Evolutionary conservation across 2,329 filamentous ascomycete genomes (phyloP).

Genomic region (Neofusicoccum sp.): DNA sequence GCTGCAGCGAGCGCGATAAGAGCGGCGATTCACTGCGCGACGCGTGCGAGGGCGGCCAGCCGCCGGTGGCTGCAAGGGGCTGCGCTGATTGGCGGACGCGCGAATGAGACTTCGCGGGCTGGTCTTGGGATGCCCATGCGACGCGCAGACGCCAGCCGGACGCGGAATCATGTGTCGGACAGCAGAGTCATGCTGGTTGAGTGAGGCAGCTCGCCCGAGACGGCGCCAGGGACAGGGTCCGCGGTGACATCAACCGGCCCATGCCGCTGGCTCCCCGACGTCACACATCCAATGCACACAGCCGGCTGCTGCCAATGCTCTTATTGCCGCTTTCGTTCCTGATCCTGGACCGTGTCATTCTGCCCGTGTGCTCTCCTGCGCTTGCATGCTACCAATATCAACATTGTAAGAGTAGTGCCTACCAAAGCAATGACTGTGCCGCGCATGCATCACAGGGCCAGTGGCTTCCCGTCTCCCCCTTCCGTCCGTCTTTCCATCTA

Average conservation of each 20-base stretch:
- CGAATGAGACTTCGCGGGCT: not conserved
- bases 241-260: slow-evolving; percentile 6
- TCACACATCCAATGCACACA: slow-evolving; percentile 4
- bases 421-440: not conserved
- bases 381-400: not conserved
- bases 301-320: not conserved
- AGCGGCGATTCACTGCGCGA: slow-evolving; percentile 1
- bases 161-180: not conserved
- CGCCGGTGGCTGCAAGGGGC: slow-evolving; percentile 1
- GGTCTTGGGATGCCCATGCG: not conserved
- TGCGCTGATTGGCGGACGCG: not conserved
- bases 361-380: not conserved
- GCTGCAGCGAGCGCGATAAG: not conserved
- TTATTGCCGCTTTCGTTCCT: not conserved
- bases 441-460: not conserved
- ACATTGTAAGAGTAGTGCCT: not conserved
- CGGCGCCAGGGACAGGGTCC: not conserved
- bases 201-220: not conserved
- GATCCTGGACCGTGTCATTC: not conserved
- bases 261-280: not conserved
- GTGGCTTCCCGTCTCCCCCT: no score
- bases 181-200: not conserved
- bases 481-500: not conserved
- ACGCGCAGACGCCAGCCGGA: not conserved
- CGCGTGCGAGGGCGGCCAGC: not conserved